These are phyloP conservation scores for Nematocida sp. DNA, from an alignment of 371 early-diverging fungal genomes.

Conservation along the genomic window DNA sequence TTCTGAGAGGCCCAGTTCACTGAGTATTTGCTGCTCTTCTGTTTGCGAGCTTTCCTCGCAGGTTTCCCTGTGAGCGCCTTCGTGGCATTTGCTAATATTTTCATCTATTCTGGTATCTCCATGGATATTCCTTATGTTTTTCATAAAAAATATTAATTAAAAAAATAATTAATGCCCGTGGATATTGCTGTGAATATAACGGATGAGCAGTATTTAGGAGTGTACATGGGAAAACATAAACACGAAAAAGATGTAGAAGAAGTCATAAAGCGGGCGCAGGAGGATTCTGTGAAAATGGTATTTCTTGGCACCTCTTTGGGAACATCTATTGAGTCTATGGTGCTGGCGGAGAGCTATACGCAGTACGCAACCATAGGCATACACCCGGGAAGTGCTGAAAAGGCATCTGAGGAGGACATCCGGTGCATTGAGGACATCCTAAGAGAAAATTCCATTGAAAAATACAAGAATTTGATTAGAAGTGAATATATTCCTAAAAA, in stretches of 20 bases:
- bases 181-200: constrained; percentile 56
- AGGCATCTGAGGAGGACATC: background rate
- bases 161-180: constrained; percentile 42
- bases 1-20: background rate
- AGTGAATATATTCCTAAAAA: background rate
- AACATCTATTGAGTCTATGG: constrained; percentile 14
- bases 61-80: too few relatives aligned
- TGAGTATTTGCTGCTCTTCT: too few relatives aligned
- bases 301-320: constrained; percentile 21
- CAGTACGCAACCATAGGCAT: constrained; percentile 27
- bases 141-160: too few relatives aligned
- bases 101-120: too few relatives aligned
- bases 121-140: too few relatives aligned
- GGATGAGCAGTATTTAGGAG: constrained; percentile 43
- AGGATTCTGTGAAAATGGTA: constrained; percentile 16
- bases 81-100: too few relatives aligned
- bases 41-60: too few relatives aligned
- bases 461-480: background rate
- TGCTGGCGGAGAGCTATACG: constrained; percentile 9
- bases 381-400: constrained; percentile 28
- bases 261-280: constrained; percentile 15
- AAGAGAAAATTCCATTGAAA: background rate
- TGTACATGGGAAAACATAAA: constrained; percentile 19
- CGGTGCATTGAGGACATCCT: constrained; percentile 9
- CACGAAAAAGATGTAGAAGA: constrained; percentile 5